Percentiles rank a stretch among this genome's conserved stretches.
phyloP scores from a whole-genome alignment of 371 early-diverging fungal genomes.

The Rhizopus arrhizus region DNA sequence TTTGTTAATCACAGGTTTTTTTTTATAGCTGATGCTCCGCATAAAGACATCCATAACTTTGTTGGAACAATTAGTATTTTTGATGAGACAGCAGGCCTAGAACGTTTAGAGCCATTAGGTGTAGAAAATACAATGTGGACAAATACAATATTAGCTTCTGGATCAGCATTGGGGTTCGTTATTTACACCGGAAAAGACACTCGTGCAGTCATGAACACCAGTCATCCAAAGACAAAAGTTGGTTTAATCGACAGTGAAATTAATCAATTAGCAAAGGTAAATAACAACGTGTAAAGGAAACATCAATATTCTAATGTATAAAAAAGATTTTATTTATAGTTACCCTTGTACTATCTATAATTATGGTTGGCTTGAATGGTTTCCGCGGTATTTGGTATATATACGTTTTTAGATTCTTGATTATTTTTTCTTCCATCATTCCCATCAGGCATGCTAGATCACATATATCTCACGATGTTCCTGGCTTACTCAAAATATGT shows the following conservation, averaged over 20 bases:
- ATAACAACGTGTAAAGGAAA: background rate
- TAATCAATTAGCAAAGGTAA: conserved; percentile 90
- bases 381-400: conserved; percentile 90
- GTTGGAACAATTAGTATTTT: conserved; percentile 78
- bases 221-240: conserved; percentile 93
- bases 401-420: conserved; percentile 92
- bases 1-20: no score
- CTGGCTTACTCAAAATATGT: no score
- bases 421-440: conserved; percentile 97
- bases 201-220: conserved; percentile 97
- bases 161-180: conserved; percentile 89
- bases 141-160: conserved; percentile 97
- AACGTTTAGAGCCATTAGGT: conserved; percentile 71
- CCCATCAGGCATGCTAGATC: conserved; percentile 78
- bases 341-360: conserved; percentile 77
- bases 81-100: conserved; percentile 49
- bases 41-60: conserved; percentile 98
- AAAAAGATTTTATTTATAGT: conserved; percentile 80
- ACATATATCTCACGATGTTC: no score
- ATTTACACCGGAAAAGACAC: conserved; percentile 98
- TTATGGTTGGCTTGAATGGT: conserved; percentile 91
- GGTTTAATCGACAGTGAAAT: conserved; percentile 95
- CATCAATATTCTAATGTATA: no score
- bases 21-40: conserved; percentile 82
- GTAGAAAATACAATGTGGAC: conserved; percentile 98